phyloP scores from a whole-genome alignment of 129 eudicot species.

The Rutidosis leptorrhynchoides region DNA sequence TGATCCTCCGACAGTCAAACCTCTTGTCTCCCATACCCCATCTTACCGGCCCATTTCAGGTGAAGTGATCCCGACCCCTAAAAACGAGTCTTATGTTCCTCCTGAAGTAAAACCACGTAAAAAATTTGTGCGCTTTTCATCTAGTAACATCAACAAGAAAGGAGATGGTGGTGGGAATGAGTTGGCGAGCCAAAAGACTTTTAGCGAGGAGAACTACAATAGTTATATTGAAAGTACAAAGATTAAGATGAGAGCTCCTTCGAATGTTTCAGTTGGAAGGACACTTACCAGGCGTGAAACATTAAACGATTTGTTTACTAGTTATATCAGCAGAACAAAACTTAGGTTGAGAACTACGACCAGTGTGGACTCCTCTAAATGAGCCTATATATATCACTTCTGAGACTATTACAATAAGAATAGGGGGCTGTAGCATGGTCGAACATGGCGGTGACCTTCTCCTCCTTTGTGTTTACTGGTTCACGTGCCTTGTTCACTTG shows the following conservation, averaged over 20 bases:
- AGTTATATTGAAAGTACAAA: constrained; percentile 45
- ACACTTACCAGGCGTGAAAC: constrained; percentile 51
- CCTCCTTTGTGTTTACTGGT: neutral
- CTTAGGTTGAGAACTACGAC: constrained; percentile 43
- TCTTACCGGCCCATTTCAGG: constrained; percentile 11
- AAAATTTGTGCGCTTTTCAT: constrained; percentile 32
- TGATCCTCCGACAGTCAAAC: constrained; percentile 23
- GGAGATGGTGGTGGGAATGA: constrained; percentile 19
- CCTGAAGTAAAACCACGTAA: constrained; percentile 23
- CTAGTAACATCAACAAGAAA: constrained; percentile 17
- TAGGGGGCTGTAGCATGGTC: neutral
- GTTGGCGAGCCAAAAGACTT: constrained; percentile 20
- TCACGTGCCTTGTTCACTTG: neutral
- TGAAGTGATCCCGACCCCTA: neutral
- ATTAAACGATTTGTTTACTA: constrained; percentile 55
- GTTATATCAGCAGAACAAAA: constrained; percentile 53
- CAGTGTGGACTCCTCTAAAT: constrained; percentile 17
- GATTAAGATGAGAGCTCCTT: constrained; percentile 45
- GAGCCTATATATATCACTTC: neutral
- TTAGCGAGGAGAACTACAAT: constrained; percentile 35
- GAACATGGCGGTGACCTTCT: neutral
- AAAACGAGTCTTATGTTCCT: constrained; percentile 24
- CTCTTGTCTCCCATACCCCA: constrained; percentile 5
- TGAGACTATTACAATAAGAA: constrained; percentile 12
- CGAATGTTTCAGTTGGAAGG: constrained; percentile 32